A percentile compares a stretch with the other conserved stretches of the same genome.
These are phyloP conservation scores for Colletotrichum sublineola DNA, from an alignment of 2,329 filamentous ascomycete genomes.

Conservation along the genomic window DNA sequence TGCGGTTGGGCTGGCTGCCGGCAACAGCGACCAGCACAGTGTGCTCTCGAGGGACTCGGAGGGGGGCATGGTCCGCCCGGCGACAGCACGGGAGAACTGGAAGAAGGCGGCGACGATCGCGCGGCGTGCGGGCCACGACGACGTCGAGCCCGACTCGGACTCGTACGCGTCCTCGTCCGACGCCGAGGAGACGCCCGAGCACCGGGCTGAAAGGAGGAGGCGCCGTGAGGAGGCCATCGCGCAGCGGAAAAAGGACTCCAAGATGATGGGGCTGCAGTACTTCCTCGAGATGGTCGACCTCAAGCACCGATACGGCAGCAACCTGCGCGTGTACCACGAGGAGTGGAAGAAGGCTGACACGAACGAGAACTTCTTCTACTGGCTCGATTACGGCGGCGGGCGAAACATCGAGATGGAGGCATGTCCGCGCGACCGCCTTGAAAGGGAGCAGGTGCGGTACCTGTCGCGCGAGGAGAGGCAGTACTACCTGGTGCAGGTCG, in stretches of 20 bases:
- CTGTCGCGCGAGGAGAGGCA: conserved; percentile 84
- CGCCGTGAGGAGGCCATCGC: conserved; percentile 64
- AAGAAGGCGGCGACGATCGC: conserved; percentile 79
- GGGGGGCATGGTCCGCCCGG: conserved; percentile 43
- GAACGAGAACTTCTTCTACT: conserved; percentile 92
- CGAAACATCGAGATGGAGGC: conserved; percentile 75
- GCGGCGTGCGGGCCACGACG: conserved; percentile 78
- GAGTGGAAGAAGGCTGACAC: conserved; percentile 85
- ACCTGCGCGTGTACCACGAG: conserved; percentile 83
- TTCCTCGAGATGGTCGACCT: conserved; percentile 88
- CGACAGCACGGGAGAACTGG: conserved; percentile 77
- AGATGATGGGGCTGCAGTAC: conserved; percentile 87
- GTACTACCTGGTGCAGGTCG: conserved; percentile 84
- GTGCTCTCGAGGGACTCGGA: conserved; percentile 35
- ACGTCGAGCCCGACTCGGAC: conserved; percentile 60
- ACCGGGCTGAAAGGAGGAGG: conserved; percentile 55
- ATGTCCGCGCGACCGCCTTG: conserved; percentile 80
- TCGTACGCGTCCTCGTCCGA: conserved; percentile 49
- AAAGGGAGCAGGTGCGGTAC: conserved; percentile 86
- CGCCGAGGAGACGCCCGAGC: conserved; percentile 52
- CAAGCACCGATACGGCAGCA: conserved; percentile 90
- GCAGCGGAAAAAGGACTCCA: conserved; percentile 74
- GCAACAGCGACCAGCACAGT: conserved; percentile 36
- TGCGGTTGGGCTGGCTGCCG: conserved; percentile 40
- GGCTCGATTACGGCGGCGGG: conserved; percentile 88